phyloP scores from a whole-genome alignment of 768 basidiomycete genomes.

The Boletus vinaceobasis region DNA sequence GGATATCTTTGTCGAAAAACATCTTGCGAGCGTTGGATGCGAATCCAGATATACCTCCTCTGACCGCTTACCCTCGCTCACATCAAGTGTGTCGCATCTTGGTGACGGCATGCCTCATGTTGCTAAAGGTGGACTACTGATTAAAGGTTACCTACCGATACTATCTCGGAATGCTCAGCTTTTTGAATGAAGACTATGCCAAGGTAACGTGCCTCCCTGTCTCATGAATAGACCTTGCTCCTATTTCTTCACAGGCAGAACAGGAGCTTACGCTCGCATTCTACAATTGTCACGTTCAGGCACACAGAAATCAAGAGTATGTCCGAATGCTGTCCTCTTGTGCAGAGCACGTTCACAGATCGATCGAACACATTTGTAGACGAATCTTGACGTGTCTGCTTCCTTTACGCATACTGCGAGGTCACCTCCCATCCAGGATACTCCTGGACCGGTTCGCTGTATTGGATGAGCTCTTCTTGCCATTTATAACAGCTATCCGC shows the following conservation, averaged over 20 bases:
- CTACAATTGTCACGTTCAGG: constrained; percentile 70
- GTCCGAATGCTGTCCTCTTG: constrained; percentile 20
- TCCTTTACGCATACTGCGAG: constrained; percentile 83
- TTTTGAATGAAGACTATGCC: constrained; percentile 86
- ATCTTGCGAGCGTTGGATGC: constrained; percentile 86
- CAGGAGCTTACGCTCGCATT: constrained; percentile 85
- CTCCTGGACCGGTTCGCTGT: constrained; percentile 73
- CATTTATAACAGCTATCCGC: constrained; percentile 79
- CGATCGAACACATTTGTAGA: constrained; percentile 36
- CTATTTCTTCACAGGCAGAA: constrained; percentile 55
- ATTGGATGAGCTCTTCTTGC: constrained; percentile 67
- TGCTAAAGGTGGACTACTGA: constrained; percentile 16
- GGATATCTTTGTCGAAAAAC: constrained; percentile 89
- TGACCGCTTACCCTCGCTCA: constrained; percentile 72
- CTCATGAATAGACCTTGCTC: neutral
- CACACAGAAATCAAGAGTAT: constrained; percentile 81
- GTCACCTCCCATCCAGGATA: constrained; percentile 74
- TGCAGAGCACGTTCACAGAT: neutral
- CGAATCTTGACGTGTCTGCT: constrained; percentile 90
- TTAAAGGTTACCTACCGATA: constrained; percentile 87
- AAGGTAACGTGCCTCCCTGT: constrained; percentile 48
- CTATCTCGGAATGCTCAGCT: constrained; percentile 92
- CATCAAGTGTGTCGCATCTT: constrained; percentile 62
- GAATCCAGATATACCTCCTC: constrained; percentile 78
- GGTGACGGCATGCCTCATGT: constrained; percentile 2